A percentile compares a stretch with the other conserved stretches of the same genome.
These are phyloP conservation scores for Suillus clintonianus DNA, from an alignment of 768 basidiomycete genomes.

Conservation along the genomic window DNA sequence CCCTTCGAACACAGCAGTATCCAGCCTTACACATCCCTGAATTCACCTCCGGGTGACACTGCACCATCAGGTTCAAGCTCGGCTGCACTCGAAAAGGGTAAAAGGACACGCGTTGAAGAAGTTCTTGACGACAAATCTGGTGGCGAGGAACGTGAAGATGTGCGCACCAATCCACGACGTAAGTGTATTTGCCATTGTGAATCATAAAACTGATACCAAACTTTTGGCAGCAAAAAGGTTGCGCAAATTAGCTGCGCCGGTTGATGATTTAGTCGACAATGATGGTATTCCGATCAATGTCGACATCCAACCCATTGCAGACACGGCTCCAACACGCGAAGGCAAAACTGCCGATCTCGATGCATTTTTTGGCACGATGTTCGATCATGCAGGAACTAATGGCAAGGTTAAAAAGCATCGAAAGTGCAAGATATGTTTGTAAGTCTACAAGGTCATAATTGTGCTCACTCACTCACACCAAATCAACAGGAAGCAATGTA, in stretches of 20 bases:
- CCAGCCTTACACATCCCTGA: too few relatives aligned
- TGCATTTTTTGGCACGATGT: background rate
- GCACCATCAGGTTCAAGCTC: background rate
- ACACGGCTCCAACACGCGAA: background rate
- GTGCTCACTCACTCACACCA: background rate
- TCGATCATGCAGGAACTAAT: background rate
- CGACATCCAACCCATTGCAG: constrained; percentile 2
- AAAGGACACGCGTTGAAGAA: background rate
- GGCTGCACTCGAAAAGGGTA: background rate
- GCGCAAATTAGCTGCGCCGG: background rate
- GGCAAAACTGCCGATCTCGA: background rate
- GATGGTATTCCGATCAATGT: constrained; percentile 16
- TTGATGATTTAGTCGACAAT: constrained; percentile 4
- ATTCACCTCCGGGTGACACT: background rate
- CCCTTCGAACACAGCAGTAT: too few relatives aligned
- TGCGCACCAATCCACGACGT: background rate
- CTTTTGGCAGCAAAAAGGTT: background rate
- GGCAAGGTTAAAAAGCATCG: background rate
- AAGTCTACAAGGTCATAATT: background rate
- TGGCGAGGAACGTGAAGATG: background rate
- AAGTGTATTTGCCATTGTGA: background rate
- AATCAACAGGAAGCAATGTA: background rate
- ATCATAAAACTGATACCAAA: background rate
- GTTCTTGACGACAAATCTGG: background rate
- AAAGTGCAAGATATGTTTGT: background rate